These are phyloP conservation scores for Xylariaceae sp. DNA, from an alignment of 2,329 filamentous ascomycete species.

Conservation along the genomic window DNA sequence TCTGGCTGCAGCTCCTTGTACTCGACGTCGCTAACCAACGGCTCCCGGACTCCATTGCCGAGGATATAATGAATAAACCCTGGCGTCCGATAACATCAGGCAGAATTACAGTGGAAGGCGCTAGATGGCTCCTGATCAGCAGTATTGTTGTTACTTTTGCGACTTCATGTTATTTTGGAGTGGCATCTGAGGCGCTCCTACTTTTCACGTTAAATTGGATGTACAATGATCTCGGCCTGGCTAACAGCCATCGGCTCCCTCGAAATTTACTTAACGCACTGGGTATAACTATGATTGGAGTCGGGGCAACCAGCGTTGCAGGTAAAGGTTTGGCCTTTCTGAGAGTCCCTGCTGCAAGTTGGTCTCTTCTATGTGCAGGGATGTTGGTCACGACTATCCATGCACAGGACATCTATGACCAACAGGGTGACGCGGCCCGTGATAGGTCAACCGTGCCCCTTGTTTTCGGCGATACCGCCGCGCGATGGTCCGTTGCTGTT, in stretches of 20 bases:
- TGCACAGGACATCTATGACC: slow-evolving; percentile 16
- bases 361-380: slow-evolving; percentile 10
- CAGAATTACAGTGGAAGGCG: slow-evolving; percentile 4
- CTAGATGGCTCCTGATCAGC: slow-evolving; percentile 7
- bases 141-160: slow-evolving; percentile 7
- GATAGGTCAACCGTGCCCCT: slow-evolving; percentile 15
- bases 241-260: slow-evolving; percentile 7
- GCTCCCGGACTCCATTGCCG: slow-evolving; percentile 13
- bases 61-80: slow-evolving; percentile 16
- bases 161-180: not conserved
- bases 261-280: slow-evolving; percentile 17
- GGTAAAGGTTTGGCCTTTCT: slow-evolving; percentile 3
- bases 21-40: slow-evolving; percentile 18
- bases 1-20: slow-evolving; percentile 19
- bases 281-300: slow-evolving; percentile 11
- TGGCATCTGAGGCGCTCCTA: slow-evolving; percentile 5
- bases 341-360: slow-evolving; percentile 5
- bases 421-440: slow-evolving; percentile 15
- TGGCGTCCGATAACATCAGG: slow-evolving; percentile 14
- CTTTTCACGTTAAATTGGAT: slow-evolving; percentile 15
- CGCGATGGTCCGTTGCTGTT: slow-evolving; percentile 12
- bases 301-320: slow-evolving; percentile 12
- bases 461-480: slow-evolving; percentile 7
- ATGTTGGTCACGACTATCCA: slow-evolving; percentile 20
- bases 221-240: slow-evolving; percentile 16